Evolutionary conservation across 2,329 filamentous ascomycete genomes (phyloP), one percentile per base, ranked within the genome.

Genomic region (Helotiales sp.): DNA sequence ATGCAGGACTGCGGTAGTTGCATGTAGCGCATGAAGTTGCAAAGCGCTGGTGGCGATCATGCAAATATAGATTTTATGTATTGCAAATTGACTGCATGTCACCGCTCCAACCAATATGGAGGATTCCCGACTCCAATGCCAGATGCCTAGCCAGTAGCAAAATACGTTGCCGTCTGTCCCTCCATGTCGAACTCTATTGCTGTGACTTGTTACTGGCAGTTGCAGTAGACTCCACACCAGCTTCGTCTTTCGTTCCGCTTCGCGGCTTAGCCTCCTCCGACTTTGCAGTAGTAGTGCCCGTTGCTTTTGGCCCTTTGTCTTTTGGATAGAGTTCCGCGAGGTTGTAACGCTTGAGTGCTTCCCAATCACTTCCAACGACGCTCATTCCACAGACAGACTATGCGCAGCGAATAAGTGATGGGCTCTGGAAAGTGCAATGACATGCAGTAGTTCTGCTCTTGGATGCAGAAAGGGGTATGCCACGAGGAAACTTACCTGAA

Each of bases 361-460:
- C 90, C 84, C 90, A 96, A 75, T 92, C 87, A 58, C 70, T 70
- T 15, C 86, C 84, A 3, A 96, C 90, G 37, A 96, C 91, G 70
- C 91, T 93, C 82, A 96, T 89, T 24, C 92, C 91, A 74, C 90
- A 91, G 47, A 92, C 85, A 64, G 88, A 89, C 91, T 94, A 72
- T 43, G 49, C 62, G 58, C 62, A 63, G 15, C 52, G 52, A 50
- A 65, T 70, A 34, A 52, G 65, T 52, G 63, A 66, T 66, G 63
- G 66, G 55, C 66, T 69, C 66, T 67, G 66, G 55, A 28, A 28
- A 6, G 34, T 22, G 34, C 8, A 59, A 26, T 43, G 26, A 8
- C 52, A 28, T 20, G 24, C 10, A 47, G 58, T 28, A 24, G 15
- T 1, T 43, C 28, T 52, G 52, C 47, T 58, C 24, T 40, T 20